phyloP scores from a whole-genome alignment of 495 filamentous ascomycete genomes.

The Penicillium lividum region DNA sequence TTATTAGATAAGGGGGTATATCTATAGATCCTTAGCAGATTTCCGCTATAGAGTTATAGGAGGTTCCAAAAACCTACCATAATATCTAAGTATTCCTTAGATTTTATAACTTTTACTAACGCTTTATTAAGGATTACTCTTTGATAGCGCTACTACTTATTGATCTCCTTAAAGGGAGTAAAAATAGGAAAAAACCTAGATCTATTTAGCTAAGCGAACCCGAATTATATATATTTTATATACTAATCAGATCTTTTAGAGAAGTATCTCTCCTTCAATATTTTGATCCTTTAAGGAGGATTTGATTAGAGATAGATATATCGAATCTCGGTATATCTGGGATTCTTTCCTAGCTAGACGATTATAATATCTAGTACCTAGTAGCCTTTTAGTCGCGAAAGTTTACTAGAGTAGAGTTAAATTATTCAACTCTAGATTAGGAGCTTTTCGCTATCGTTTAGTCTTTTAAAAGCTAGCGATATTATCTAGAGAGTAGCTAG shows the following conservation, averaged over 20 bases:
- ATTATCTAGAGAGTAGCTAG: not conserved
- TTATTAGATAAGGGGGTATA: not conserved
- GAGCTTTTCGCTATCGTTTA: not conserved
- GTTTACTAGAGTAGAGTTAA: not conserved
- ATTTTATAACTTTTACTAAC: constrained; percentile 2
- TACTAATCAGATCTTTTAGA: too few species aligned
- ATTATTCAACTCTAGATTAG: not conserved
- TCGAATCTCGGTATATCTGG: not conserved
- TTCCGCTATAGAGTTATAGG: not conserved
- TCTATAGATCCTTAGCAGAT: not conserved
- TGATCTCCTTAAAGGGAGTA: not conserved
- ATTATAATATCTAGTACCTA: not conserved
- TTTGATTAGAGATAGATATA: too few species aligned
- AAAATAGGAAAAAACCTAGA: not conserved
- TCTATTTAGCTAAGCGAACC: not conserved
- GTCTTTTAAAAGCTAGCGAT: not conserved
- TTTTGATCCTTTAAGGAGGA: too few species aligned
- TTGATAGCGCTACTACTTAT: not conserved
- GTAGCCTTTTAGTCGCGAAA: not conserved
- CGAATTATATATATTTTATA: too few species aligned
- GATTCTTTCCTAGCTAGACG: not conserved
- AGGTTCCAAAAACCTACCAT: not conserved
- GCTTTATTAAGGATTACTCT: not conserved
- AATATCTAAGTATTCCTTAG: not conserved
- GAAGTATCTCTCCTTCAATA: too few species aligned